Percentiles rank a stretch among this genome's conserved stretches.
phyloP scores from a whole-genome alignment of 1,284 basidiomycete species.

The Trametes pubescens region DNA sequence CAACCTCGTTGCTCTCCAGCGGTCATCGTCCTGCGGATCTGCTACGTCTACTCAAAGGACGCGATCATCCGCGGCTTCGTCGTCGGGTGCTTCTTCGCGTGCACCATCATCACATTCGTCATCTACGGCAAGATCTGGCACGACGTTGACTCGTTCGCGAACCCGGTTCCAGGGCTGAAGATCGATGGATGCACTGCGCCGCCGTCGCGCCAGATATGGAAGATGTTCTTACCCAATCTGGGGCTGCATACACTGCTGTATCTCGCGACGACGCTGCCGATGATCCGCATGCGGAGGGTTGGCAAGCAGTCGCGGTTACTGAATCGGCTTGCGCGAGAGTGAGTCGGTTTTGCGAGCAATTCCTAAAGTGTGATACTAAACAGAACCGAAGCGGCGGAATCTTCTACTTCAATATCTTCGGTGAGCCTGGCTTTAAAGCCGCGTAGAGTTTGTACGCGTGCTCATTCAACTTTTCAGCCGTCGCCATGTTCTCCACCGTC shows the following conservation, averaged over 20 bases:
- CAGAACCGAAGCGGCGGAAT: conserved; percentile 33
- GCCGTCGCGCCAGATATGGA: conserved; percentile 32
- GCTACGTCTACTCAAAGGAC: conserved; percentile 39
- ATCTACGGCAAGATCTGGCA: conserved; percentile 28
- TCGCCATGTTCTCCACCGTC: conserved; percentile 32
- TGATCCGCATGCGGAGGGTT: conserved; percentile 22
- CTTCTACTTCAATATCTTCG: conserved; percentile 37
- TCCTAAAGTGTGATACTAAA: not conserved
- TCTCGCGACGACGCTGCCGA: conserved; percentile 35
- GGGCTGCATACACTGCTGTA: conserved; percentile 37
- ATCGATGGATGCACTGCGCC: conserved; percentile 34
- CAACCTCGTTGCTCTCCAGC: conserved; percentile 20
- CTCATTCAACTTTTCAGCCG: conserved; percentile 12
- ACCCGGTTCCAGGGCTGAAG: conserved; percentile 23
- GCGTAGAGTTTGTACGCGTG: not conserved
- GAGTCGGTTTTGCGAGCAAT: conserved; percentile 11
- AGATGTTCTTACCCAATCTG: conserved; percentile 34
- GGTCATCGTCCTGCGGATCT: conserved; percentile 41
- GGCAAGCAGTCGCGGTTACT: conserved; percentile 31
- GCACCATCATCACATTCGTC: conserved; percentile 16
- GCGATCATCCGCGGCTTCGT: conserved; percentile 27
- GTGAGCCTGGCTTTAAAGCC: conserved; percentile 22
- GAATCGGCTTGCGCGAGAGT: conserved; percentile 39
- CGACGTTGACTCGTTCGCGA: conserved; percentile 25
- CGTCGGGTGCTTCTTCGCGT: conserved; percentile 28